Conservation (phyloP, 331 rosid species). For the Acacia concinna region DNA sequence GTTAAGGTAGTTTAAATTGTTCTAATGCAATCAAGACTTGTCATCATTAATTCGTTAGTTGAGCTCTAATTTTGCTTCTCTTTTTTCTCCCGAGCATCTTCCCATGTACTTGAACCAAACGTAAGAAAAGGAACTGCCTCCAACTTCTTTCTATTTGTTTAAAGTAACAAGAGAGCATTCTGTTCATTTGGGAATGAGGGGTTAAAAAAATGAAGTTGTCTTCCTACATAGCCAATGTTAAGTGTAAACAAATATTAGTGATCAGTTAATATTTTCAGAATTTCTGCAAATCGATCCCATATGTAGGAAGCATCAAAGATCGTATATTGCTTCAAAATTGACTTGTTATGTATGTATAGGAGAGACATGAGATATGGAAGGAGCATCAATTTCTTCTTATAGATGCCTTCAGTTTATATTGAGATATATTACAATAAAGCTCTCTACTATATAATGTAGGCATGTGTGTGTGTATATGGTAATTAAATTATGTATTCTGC, state of each 20-base stretch:
- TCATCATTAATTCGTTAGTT: background rate
- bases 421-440: conserved; percentile 33
- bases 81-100: background rate
- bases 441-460: conserved; percentile 28
- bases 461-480: background rate
- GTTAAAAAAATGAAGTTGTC: background rate
- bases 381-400: conserved; percentile 27
- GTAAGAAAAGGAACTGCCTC: background rate
- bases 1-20: background rate
- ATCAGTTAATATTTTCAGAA: background rate
- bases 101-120: background rate
- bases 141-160: background rate
- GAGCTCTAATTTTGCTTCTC: background rate
- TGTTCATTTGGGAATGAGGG: background rate
- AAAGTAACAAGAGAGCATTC: too few relatives aligned
- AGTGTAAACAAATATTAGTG: background rate
- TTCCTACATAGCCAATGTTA: background rate
- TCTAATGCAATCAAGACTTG: background rate
- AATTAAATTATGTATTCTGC: conserved; percentile 20
- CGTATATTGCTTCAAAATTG: background rate
- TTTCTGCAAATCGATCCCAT: background rate
- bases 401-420: conserved; percentile 35
- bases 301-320: too few relatives aligned
- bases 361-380: conserved; percentile 11
- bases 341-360: background rate